These are phyloP conservation scores for Paraconiothyrium brasiliense DNA, from an alignment of 2,329 filamentous ascomycete species.

Conservation along the genomic window DNA sequence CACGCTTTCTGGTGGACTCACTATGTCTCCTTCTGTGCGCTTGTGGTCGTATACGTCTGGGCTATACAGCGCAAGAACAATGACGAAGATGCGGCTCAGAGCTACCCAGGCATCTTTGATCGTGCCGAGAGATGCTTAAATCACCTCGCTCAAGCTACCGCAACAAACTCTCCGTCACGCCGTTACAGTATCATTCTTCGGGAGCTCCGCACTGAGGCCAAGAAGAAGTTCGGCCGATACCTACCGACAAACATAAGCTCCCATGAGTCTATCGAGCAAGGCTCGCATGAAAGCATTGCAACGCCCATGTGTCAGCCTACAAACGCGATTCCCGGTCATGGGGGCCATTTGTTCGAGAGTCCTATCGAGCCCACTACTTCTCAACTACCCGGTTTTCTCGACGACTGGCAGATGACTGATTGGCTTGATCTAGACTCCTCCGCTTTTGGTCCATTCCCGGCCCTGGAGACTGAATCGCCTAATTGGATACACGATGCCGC, in stretches of 20 bases:
- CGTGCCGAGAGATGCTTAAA: constrained; percentile 57
- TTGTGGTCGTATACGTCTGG: constrained; percentile 60
- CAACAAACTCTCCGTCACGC: constrained; percentile 57
- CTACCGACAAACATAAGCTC: background rate
- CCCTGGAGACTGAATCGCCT: constrained; percentile 15
- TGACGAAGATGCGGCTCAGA: constrained; percentile 17
- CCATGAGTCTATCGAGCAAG: background rate
- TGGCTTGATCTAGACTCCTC: constrained; percentile 48
- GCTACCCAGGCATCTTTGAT: constrained; percentile 44
- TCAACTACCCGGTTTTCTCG: constrained; percentile 32
- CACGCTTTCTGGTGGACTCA: constrained; percentile 61
- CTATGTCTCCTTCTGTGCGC: constrained; percentile 60
- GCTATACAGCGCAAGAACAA: constrained; percentile 52
- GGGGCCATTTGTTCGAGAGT: constrained; percentile 34
- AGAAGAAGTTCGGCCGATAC: constrained; percentile 27
- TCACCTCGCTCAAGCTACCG: constrained; percentile 58
- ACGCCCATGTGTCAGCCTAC: background rate
- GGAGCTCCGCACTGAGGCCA: constrained; percentile 55
- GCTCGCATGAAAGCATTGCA: background rate
- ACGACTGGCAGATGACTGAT: constrained; percentile 46
- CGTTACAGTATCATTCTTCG: constrained; percentile 60
- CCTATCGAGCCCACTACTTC: constrained; percentile 28
- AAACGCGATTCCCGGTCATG: constrained; percentile 9
- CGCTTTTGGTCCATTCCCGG: constrained; percentile 33
- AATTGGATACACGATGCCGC: constrained; percentile 18